Evolutionary conservation across 139 green algal species (phyloP), one percentile per base, ranked within the genome.

Genomic region (Spirogloea muscicola): DNA sequence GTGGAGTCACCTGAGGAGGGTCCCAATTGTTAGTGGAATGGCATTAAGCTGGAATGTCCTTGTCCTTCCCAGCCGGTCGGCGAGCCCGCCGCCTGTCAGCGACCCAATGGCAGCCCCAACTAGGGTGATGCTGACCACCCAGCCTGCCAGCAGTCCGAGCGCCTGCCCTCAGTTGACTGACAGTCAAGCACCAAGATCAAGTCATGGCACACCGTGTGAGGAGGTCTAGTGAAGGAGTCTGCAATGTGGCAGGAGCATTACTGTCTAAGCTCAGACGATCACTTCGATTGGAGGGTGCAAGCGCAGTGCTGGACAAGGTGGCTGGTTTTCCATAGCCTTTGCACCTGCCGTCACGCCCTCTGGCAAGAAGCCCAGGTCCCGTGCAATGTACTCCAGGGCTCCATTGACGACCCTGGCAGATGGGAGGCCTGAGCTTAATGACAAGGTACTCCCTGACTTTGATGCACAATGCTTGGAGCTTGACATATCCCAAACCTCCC

Each of bases 391-490:
- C 29, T 79, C 63, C 29, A 79, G 18, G 6, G 71, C 27, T 3
- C 71, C 71, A 36, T 79, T 79, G 29, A 79, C 71, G 1, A 79
- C 71, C 4, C 71, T 76, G n/a, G 68, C 49, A 76, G 25, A 33
- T 31, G 49, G 44, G 1, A 76, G 10, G 34, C 9, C 2, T 27
- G 5, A 5, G 21, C 64, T 72, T 65, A 21, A 31, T 69, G 18
- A 62, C 5, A 72, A n/a, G n/a, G n/a, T n/a, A n/a, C n/a, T n/a
- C n/a, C n/a, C n/a, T n/a, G n/a, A n/a, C n/a, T n/a, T n/a, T n/a
- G n/a, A n/a, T n/a, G n/a, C n/a, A n/a, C n/a, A n/a, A n/a, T n/a
- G n/a, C n/a, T n/a, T n/a, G n/a, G n/a, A n/a, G n/a, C n/a, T n/a
- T n/a, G n/a, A n/a, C n/a, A n/a, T n/a, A n/a, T n/a, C 49, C 66